Evolutionary conservation across 1,284 basidiomycete species (phyloP), one percentile per base, ranked within the genome.

Genomic region (Cystobasidiaceae sp.): DNA sequence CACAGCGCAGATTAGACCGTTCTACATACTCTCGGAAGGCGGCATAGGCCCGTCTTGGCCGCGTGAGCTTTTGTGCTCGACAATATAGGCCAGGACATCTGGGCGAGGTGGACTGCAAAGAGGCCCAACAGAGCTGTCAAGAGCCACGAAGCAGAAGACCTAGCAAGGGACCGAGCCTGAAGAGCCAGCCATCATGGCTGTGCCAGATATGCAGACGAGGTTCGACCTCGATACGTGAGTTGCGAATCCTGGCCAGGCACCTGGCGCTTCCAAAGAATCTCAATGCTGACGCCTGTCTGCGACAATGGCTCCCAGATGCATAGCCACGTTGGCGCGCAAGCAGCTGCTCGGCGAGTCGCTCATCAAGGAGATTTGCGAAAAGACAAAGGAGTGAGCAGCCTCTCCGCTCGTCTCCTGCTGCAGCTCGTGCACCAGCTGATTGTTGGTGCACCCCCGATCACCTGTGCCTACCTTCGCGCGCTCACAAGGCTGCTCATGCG

Each of bases 281-380:
- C n/a, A 23, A 28, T 11, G 13, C 48, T 15, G 27, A 33, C 21
- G 23, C 30, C n/a, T 13, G 23, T 13, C 39, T 39, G 46, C 23
- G 43, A 41, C 46, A 30, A 4, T 13, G 19, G n/a, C 37, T 50
- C 39, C n/a, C 46, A 70, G 68, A 17, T 71, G 71, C 39, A 74
- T 97, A 77, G 82, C 89, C 74, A 89, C 91, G 74, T 82, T 96
- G 63, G 84, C 92, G 34, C 83, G 86, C 66, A 97, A 97, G 80
- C 91, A 94, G 74, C 84, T 97, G 13, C 81, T 97, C 4, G 92
- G 92, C 73, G 93, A 97, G 79, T 87, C 89, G 2, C 82, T 96
- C 23, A 78, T 97, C 54, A 86, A 92, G 64, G 93, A 97, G 81
- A 94, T 97, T 82, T 97, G 93, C 81, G 93, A 94, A 75, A 96